phyloP scores from a whole-genome alignment of 2,329 filamentous ascomycete genomes.

The Trichothecium sympodiale region DNA sequence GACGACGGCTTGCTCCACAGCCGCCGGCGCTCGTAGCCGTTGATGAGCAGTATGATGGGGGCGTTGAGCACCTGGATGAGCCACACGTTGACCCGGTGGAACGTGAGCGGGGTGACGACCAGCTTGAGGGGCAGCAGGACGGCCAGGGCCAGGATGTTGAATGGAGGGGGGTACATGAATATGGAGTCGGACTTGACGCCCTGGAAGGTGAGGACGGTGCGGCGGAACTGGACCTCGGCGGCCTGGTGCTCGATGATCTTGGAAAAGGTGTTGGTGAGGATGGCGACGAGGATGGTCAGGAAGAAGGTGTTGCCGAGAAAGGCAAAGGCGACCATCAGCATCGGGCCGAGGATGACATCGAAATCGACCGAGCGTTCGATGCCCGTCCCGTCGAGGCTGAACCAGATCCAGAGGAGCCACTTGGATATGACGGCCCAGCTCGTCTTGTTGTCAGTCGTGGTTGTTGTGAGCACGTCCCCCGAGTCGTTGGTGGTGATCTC shows the following conservation, averaged over 20 bases:
- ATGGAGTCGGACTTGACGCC: constrained; percentile 63
- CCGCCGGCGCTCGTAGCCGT: constrained; percentile 47
- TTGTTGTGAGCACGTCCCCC: constrained; percentile 10
- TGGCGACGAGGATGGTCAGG: constrained; percentile 62
- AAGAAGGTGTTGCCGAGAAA: constrained; percentile 68
- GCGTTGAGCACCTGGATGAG: constrained; percentile 52
- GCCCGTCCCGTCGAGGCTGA: constrained; percentile 55
- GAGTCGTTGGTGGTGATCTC: constrained; percentile 10
- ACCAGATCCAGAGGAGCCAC: constrained; percentile 76
- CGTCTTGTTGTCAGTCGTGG: constrained; percentile 6
- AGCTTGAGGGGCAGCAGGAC: constrained; percentile 56
- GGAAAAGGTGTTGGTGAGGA: constrained; percentile 38
- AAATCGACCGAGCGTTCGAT: constrained; percentile 44
- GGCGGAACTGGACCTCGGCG: constrained; percentile 60
- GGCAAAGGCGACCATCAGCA: constrained; percentile 60
- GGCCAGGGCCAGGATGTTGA: constrained; percentile 56
- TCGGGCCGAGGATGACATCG: constrained; percentile 55
- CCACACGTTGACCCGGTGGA: constrained; percentile 62
- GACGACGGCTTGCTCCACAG: constrained; percentile 18
- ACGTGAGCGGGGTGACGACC: constrained; percentile 48
- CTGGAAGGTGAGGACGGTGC: constrained; percentile 62
- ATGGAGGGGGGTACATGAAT: constrained; percentile 58
- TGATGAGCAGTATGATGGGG: constrained; percentile 50
- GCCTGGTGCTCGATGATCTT: constrained; percentile 58
- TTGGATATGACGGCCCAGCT: constrained; percentile 50